Evolutionary conservation across 306 rosid species (phyloP), one percentile per base, ranked within the genome.

Genomic region (Trifolium dubium): DNA sequence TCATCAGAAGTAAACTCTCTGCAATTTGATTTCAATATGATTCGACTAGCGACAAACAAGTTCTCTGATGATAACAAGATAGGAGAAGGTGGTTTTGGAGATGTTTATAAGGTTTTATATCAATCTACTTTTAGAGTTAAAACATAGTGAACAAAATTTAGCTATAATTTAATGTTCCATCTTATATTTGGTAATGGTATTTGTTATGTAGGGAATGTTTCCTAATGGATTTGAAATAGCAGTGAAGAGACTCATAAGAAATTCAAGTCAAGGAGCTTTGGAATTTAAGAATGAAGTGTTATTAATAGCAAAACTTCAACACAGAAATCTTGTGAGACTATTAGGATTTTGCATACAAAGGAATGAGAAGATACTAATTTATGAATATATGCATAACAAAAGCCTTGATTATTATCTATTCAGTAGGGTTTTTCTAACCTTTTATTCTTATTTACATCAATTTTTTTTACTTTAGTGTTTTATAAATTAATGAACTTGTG

Each of bases 41-140:
- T 77, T 68, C 75, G 54, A 47, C 30, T 44, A 68, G 80, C 80
- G 10, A 77, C 80, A 68, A 68, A 77, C 75, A 77, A 68, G 34
- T 77, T 77, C 34, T 77, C 80, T 32, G 75, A 46, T 18, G 80
- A 68, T 46, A 77, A 77, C 75, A 77, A 44, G 75, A 77, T 77
- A 13, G 80, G 80, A 15, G 80, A 77, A 77, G 80, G 80, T 68
- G 80, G 80, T 76, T 76, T 76, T 67, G 80, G 80, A 56, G 68
- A 37, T 44, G 80, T 77, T 18, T 77, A 68, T 41, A 58, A 68
- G 80, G 80, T 76, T 43, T 19, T 28, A 17, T 2, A 56, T 31
- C 6, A 64, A 13, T 67, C 13, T 8, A 56, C 8, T 18, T 17
- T 14, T 37, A 51, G 19, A 53, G 18, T 53, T 64, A 65, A 51